phyloP scores from a whole-genome alignment of 805 yeast species.

The Metschnikowia cerradonensis region DNA sequence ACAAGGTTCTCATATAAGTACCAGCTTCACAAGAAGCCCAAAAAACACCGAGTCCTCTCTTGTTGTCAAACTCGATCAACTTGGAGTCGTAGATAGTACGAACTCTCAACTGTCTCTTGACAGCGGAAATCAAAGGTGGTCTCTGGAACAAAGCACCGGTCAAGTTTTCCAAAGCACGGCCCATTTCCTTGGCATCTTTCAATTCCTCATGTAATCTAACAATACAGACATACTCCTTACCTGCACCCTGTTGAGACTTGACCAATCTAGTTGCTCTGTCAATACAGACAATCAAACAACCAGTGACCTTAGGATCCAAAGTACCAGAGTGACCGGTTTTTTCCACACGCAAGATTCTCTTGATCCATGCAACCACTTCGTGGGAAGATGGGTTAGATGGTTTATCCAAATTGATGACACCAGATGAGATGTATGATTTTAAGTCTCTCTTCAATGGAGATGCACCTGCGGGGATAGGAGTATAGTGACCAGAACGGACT shows the following conservation, averaged over 20 bases:
- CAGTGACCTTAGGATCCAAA: slow-evolving; percentile 97
- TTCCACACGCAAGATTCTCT: slow-evolving; percentile 90
- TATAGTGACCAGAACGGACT: slow-evolving; percentile 95
- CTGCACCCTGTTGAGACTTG: slow-evolving; percentile 99
- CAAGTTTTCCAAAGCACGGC: slow-evolving; percentile 82
- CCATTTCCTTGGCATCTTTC: slow-evolving; percentile 85
- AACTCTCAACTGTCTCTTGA: slow-evolving; percentile 97
- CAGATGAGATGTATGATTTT: slow-evolving; percentile 83
- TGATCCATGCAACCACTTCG: slow-evolving; percentile 99
- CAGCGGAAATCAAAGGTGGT: slow-evolving; percentile 98
- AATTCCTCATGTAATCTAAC: slow-evolving; percentile 92
- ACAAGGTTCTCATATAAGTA: slow-evolving; percentile 97
- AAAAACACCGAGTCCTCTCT: slow-evolving; percentile 94
- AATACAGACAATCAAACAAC: slow-evolving; percentile 96
- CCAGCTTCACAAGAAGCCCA: slow-evolving; percentile 99
- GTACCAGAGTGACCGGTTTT: slow-evolving; percentile 99
- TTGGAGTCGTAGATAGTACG: slow-evolving; percentile 97
- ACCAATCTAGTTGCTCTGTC: slow-evolving; percentile 98
- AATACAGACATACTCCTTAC: slow-evolving; percentile 98
- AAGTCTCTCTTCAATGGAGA: slow-evolving; percentile 93
- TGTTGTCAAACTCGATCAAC: slow-evolving; percentile 92
- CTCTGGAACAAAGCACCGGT: slow-evolving; percentile 99
- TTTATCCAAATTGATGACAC: slow-evolving; percentile 95
- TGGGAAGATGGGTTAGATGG: slow-evolving; percentile 98
- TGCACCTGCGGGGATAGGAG: slow-evolving; percentile 95